Percentiles rank a stretch among this genome's conserved stretches.
Evolutionary conservation across 805 yeast genomes (phyloP).

Genomic region (Tetrapisispora phaffii): DNA sequence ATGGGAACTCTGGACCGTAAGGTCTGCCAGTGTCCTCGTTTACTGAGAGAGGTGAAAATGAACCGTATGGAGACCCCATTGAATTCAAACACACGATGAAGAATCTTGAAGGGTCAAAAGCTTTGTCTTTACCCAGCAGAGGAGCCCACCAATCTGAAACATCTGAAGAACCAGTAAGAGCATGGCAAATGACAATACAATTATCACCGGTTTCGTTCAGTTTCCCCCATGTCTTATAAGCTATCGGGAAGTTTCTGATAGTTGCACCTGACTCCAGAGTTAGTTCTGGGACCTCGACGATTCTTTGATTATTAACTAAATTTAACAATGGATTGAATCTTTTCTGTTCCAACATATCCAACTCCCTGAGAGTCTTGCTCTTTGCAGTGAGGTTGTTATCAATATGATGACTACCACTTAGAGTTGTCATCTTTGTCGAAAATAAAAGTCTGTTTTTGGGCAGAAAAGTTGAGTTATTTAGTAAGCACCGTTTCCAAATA

Average conservation of each 20-base stretch:
- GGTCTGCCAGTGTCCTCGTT: conserved; percentile 65
- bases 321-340: conserved; percentile 51
- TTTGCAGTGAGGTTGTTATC: neutral
- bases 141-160: conserved; percentile 99
- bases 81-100: conserved; percentile 83
- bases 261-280: conserved; percentile 73
- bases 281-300: conserved; percentile 66
- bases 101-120: conserved; percentile 84
- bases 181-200: conserved; percentile 88
- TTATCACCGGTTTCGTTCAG: conserved; percentile 62
- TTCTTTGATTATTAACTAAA: conserved; percentile 66
- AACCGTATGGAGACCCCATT: conserved; percentile 94
- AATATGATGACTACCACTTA: neutral
- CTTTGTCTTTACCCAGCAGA: conserved; percentile 63
- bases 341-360: conserved; percentile 17
- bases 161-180: conserved; percentile 90
- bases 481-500: neutral
- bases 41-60: conserved; percentile 81
- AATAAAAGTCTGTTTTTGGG: neutral
- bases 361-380: conserved; percentile 8
- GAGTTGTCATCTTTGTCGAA: neutral
- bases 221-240: conserved; percentile 92
- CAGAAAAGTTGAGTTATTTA: neutral
- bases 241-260: conserved; percentile 71
- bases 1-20: conserved; percentile 92